Evolutionary conservation across 2,329 filamentous ascomycete genomes (phyloP), one percentile per base, ranked within the genome.

Genomic region (Calonectria pteridis): DNA sequence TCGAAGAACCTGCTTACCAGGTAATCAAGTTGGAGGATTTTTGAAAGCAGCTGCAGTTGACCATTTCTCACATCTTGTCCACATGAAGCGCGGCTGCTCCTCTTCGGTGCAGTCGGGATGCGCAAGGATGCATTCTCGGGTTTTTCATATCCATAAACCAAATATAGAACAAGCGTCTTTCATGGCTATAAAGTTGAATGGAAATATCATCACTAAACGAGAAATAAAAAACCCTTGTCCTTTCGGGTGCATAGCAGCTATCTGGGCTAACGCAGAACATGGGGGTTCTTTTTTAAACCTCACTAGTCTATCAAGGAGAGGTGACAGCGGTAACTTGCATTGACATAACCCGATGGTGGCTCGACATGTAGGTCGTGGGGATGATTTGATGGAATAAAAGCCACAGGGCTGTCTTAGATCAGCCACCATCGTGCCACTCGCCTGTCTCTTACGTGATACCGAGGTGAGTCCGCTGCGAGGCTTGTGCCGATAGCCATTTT

Each of bases 11-110:
- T 10, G 55, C 55, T 20, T 62, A 62, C 16, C 55, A 62, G 28
- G 55, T 62, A 62, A 40, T 62, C 23, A 62, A 29, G 33, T 40
- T 62, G 31, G 55, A 62, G 23, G 55, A 62, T 28, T 62, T 62
- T 62, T 62, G 55, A 62, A 23, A 62, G 23, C 13, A 7, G 33
- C 14, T 40, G 16, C 16, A 28, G 55, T 62, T 62, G 23, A 20
- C 16, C 37, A 11, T 40, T 40, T 26, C 23, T 26, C 55, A 28
- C 55, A 23, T 7, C 55, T 40, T 26, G 23, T 40, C 33, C 33
- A 13, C 20, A 7, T 23, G 26, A 62, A 40, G 9, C 16, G 43
- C 7, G 23, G 33, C n/a, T 6, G 18, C 16, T 40, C n/a, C 6
- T 28, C 35, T 28, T 40, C 55, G 55, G 55, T 40, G 18, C 33